Conservation (phyloP, 805 yeast genomes). For the Komagataella pseudopastoris region DNA sequence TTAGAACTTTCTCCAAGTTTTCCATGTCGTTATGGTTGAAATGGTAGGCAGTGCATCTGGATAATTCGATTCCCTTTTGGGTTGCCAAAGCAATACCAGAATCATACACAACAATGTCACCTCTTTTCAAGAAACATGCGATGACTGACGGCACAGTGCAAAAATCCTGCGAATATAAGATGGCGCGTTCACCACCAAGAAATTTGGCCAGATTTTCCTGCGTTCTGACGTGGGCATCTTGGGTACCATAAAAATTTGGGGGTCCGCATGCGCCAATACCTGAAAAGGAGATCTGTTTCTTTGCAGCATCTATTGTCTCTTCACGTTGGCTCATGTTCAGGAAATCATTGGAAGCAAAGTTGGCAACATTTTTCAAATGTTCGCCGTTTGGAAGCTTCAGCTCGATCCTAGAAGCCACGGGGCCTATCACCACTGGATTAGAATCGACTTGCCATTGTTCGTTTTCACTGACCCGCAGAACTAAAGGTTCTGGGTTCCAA, state of each 20-base stretch:
- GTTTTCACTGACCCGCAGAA: slow-evolving; percentile 31
- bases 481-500: slow-evolving; percentile 87
- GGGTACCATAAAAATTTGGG: slow-evolving; percentile 93
- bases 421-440: slow-evolving; percentile 51
- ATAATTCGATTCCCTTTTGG: slow-evolving; percentile 79
- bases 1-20: slow-evolving; percentile 59
- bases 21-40: slow-evolving; percentile 81
- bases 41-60: slow-evolving; percentile 79
- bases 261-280: slow-evolving; percentile 99
- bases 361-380: slow-evolving; percentile 27
- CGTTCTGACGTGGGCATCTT: slow-evolving; percentile 73
- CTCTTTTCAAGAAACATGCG: slow-evolving; percentile 91
- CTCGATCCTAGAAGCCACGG: slow-evolving; percentile 26
- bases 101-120: slow-evolving; percentile 86
- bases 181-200: slow-evolving; percentile 65
- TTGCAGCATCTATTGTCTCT: slow-evolving; percentile 37
- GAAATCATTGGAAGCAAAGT: slow-evolving; percentile 63
- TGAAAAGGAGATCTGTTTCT: slow-evolving; percentile 41
- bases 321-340: slow-evolving; percentile 42
- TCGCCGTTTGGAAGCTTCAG: slow-evolving; percentile 15
- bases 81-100: slow-evolving; percentile 59
- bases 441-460: slow-evolving; percentile 52
- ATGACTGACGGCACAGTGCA: slow-evolving; percentile 77
- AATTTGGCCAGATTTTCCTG: slow-evolving; percentile 66
- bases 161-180: slow-evolving; percentile 88